These are phyloP conservation scores for Pulicaria dysenterica DNA, from an alignment of 129 eudicot genomes.

Conservation along the genomic window DNA sequence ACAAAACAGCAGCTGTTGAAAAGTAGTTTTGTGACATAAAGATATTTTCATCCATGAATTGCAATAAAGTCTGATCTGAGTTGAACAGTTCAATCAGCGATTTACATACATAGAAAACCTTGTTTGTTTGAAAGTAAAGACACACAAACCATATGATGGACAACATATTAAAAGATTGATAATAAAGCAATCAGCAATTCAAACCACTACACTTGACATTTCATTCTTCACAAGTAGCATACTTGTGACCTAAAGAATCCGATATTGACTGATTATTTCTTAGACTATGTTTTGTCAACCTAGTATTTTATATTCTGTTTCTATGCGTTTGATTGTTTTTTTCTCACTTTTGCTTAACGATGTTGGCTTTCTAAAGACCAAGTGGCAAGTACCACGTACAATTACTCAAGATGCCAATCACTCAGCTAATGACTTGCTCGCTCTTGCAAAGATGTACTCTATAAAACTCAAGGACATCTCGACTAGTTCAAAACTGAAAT, in stretches of 20 bases:
- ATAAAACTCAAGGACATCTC: not conserved
- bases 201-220: too few species aligned
- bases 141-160: not conserved
- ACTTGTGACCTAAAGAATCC: too few species aligned
- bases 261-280: not conserved
- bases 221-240: too few species aligned
- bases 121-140: not conserved
- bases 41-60: not conserved
- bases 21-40: not conserved
- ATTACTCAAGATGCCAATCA: not conserved
- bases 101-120: not conserved
- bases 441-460: not conserved
- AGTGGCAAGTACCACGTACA: constrained; percentile 2
- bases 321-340: too few species aligned
- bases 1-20: not conserved
- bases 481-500: not conserved
- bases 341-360: not conserved
- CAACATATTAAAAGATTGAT: not conserved
- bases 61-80: constrained; percentile 3
- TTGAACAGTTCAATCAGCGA: not conserved
- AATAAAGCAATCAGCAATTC: too few species aligned
- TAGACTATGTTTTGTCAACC: not conserved
- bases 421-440: not conserved
- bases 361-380: not conserved
- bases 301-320: too few species aligned